Base-by-base conservation (phyloP, 2,329 filamentous ascomycete genomes). In the Aspergillus niger region DNA sequence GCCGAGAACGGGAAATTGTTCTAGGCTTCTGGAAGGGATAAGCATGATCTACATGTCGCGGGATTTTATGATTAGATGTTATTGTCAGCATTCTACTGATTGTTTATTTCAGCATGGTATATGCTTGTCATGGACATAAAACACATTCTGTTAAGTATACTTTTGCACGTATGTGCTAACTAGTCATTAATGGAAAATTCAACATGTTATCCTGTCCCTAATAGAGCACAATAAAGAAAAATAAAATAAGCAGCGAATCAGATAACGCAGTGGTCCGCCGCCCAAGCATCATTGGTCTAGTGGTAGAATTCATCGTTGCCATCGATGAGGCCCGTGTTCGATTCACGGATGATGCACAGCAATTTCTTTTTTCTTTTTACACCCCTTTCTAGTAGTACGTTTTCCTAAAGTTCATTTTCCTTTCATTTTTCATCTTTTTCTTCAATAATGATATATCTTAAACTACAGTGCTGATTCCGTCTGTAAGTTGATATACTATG, bases 261-360 rank as follows among this genome's bases (percentile, higher is more conserved):
- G 41, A 59, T 50, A 20, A 11, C 59, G n/a, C 32, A 43, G 26
- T 41, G 51, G 39, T 48, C 48, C 3, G 30, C n/a, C 10, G 10
- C 36, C 11, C 0, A 5, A 71, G 75, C 75, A 77, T 76, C 73
- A 75, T 76, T 77, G 75, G 75, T 77, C 75, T 77, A 77, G 75
- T 77, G 75, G 75, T 77, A 77, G 75, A 77, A 77, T 77, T 77
- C 74, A 69, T 77, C 74, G 74, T 77, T 77, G 75, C 75, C 75
- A 77, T 78, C 76, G 76, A 78, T 70, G 76, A 77, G 76, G 76
- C 76, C 76, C 76, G 76, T 76, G 76, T 78, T 78, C 76, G 76
- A 78, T 78, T 78, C 76, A 76, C 76, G 76, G 76, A 77, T 76
- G 75, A 77, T 78, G 76, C 76, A 77, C 8, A 17, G 4, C 2